A percentile compares a stretch with the other conserved stretches of the same genome.
Evolutionary conservation across 2,329 filamentous ascomycete species (phyloP).

Genomic region (Ambrosiella cleistominuta): DNA sequence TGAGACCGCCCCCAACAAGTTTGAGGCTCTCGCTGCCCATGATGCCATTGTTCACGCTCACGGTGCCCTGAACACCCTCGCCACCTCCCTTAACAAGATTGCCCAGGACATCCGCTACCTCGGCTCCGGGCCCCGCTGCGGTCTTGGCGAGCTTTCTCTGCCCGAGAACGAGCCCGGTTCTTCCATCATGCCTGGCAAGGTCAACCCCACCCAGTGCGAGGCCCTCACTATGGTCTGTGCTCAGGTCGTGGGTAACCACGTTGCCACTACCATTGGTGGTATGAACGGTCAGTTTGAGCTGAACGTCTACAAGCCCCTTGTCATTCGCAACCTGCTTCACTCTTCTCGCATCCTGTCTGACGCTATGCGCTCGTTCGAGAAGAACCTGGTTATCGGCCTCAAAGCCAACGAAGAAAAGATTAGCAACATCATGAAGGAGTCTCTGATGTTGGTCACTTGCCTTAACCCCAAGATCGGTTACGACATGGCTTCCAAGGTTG

Average conservation of each 20-base stretch:
- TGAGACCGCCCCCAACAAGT: constrained; percentile 96
- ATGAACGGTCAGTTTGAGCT: constrained; percentile 98
- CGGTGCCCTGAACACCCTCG: constrained; percentile 83
- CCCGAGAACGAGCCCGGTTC: constrained; percentile 97
- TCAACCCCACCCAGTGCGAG: constrained; percentile 98
- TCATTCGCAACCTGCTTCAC: constrained; percentile 91
- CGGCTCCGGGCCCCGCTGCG: constrained; percentile 86
- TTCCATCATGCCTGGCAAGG: constrained; percentile 98
- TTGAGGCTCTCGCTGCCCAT: constrained; percentile 89
- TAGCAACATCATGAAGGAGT: constrained; percentile 76
- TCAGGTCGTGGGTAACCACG: constrained; percentile 96
- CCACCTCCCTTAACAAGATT: constrained; percentile 87
- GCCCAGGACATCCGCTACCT: constrained; percentile 96
- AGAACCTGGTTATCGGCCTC: constrained; percentile 75
- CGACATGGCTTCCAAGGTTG: constrained; percentile 91
- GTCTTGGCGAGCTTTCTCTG: constrained; percentile 78
- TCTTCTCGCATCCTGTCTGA: constrained; percentile 76
- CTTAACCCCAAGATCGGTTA: constrained; percentile 95
- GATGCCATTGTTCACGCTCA: constrained; percentile 91
- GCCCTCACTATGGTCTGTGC: constrained; percentile 93
- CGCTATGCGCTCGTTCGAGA: constrained; percentile 87
- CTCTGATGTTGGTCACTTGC: constrained; percentile 97
- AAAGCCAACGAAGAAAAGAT: constrained; percentile 92
- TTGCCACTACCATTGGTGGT: constrained; percentile 79
- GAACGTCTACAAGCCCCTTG: constrained; percentile 95